Conservation (phyloP, 2,329 filamentous ascomycete genomes). For the Xylariales sp. region DNA sequence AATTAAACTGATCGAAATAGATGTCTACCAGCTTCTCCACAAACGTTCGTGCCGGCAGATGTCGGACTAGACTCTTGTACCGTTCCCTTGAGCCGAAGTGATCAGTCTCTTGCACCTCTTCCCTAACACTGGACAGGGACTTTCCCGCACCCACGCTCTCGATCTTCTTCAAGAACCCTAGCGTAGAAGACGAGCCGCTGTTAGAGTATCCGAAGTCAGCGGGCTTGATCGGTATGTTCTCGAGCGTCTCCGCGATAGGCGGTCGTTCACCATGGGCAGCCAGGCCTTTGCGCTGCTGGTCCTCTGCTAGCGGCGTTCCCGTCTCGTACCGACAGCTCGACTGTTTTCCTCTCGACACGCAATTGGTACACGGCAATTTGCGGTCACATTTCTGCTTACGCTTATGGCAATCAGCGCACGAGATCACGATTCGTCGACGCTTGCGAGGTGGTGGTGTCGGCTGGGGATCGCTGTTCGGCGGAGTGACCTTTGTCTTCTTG, state of each 20-base stretch:
- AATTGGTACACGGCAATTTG: conserved; percentile 55
- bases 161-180: conserved; percentile 52
- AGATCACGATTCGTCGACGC: conserved; percentile 56
- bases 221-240: conserved; percentile 36
- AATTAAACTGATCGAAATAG: conserved; percentile 56
- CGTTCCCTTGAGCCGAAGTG: conserved; percentile 45
- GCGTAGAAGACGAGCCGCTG: conserved; percentile 44
- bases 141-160: conserved; percentile 36
- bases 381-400: conserved; percentile 63
- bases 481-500: conserved; percentile 5
- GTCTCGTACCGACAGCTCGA: conserved; percentile 54
- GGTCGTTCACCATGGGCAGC: conserved; percentile 15
- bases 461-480: conserved; percentile 5
- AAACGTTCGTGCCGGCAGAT: conserved; percentile 49
- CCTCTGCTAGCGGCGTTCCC: conserved; percentile 38
- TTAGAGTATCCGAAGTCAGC: conserved; percentile 52
- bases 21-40: conserved; percentile 50
- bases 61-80: conserved; percentile 54
- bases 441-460: conserved; percentile 44
- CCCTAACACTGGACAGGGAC: conserved; percentile 27
- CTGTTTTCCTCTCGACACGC: conserved; percentile 51
- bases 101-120: conserved; percentile 27
- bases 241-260: conserved; percentile 18
- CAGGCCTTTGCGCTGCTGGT: conserved; percentile 25
- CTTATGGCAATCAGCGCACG: conserved; percentile 60